These are phyloP conservation scores for Geoglossum glabrum DNA, from an alignment of 495 filamentous ascomycete genomes.

Conservation along the genomic window DNA sequence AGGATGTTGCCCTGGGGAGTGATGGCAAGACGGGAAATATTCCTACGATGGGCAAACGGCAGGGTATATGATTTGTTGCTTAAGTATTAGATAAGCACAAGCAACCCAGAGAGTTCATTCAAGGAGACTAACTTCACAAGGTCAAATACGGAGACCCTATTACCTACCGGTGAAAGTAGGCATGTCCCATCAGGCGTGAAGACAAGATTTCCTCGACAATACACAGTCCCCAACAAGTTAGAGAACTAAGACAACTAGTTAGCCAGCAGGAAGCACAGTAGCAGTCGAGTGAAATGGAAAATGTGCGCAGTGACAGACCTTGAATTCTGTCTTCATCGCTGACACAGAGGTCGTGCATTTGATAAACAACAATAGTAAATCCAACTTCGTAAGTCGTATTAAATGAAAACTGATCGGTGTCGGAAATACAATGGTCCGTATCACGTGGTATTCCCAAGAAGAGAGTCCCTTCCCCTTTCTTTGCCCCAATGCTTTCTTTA, in stretches of 20 bases:
- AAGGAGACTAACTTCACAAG: conserved; percentile 51
- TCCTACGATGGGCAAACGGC: conserved; percentile 82
- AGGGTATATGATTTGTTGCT: conserved; percentile 95
- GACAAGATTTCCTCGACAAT: conserved; percentile 86
- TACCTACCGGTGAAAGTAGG: conserved; percentile 91
- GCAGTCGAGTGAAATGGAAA: not conserved
- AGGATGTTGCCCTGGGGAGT: conserved; percentile 78
- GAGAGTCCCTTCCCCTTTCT: not conserved
- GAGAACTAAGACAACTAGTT: conserved; percentile 43
- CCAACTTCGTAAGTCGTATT: too few species aligned
- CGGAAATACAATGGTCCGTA: not conserved
- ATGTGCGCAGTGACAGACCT: conserved; percentile 28
- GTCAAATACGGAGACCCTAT: conserved; percentile 88
- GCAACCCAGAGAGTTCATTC: conserved; percentile 14
- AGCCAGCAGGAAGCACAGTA: conserved; percentile 1
- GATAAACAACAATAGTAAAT: too few species aligned
- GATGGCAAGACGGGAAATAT: conserved; percentile 71
- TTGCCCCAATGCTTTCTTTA: not conserved
- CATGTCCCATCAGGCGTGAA: conserved; percentile 94
- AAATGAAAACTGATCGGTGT: not conserved
- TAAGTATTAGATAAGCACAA: not conserved
- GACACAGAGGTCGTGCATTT: too few species aligned
- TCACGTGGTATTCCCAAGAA: not conserved
- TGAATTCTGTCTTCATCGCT: conserved; percentile 92
- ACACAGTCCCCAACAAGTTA: conserved; percentile 90